Base-by-base conservation (phyloP, 495 filamentous ascomycete genomes). In the Cenococcum geophilum region DNA sequence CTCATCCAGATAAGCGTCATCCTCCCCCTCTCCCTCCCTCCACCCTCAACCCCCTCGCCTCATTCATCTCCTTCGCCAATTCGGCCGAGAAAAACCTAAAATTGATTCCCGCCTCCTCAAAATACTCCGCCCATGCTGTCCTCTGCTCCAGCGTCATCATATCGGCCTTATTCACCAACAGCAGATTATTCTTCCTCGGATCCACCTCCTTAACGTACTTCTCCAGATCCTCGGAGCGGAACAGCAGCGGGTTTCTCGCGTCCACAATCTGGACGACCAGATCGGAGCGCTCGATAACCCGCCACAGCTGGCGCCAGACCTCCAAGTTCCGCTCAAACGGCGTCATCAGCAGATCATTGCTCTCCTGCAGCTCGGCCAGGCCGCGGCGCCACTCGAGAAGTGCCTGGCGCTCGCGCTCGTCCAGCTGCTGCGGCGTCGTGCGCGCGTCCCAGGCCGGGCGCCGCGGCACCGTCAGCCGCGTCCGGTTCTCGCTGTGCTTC, bases 251-350 rank as follows among this genome's bases (percentile, higher is more conserved):
- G 74, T 97, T 96, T 62, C 95, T 79, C 5, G 95, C 95, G 78
- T 99, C 95, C 63, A 97, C 95, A 76, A 99, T 99, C 78, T 99
- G 95, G 50, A 97, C 93, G 1, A 99, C 83, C 23, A 99, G 76
- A 73, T 99, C 93, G 9, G 89, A 96, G 23, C 95, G 82, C 77
- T 99, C 95, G 67, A 99, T 96, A 52, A 99, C 95, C 75, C 95
- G 83, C 95, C 95, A 99, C 66, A 99, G 70, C 74, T 99, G 95
- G 71, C 95, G 83, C 95, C 95, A 99, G 52, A 99, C 92, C 73
- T 99, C 95, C 61, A 99, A 66, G 74, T 99, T 99, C 36, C 93
- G 82, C 80, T 99, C 95, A 68, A 99, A 99, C 0, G 95, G 95
- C 1, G 95, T 99, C 91, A 99, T 95, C 55, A 97, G 78, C 57